phyloP scores from a whole-genome alignment of 1,139 yeast species.

The Diutina pseudorugosa region DNA sequence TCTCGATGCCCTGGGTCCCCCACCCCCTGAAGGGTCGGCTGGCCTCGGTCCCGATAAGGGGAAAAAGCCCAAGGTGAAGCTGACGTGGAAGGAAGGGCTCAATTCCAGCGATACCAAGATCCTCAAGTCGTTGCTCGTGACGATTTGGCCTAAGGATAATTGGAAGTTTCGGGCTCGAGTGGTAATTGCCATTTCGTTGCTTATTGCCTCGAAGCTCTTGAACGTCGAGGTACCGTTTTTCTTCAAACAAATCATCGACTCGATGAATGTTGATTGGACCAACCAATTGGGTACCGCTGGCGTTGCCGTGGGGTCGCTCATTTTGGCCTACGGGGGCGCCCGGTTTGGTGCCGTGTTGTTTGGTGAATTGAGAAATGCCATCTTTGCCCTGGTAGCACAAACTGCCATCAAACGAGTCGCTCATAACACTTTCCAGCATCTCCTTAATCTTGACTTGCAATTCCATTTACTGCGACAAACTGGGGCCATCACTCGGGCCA shows the following conservation, averaged over 20 bases:
- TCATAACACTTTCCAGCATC: conserved; percentile 70
- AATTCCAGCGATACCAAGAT: conserved; percentile 16
- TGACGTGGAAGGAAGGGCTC: not conserved
- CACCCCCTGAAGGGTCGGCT: not conserved
- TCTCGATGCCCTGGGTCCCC: conserved; percentile 2
- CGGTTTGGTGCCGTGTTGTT: conserved; percentile 88
- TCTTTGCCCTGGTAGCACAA: conserved; percentile 93
- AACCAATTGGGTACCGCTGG: conserved; percentile 46
- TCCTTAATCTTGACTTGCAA: conserved; percentile 73
- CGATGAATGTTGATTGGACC: conserved; percentile 87
- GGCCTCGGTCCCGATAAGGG: not conserved
- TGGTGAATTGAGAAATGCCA: conserved; percentile 90
- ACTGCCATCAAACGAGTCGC: conserved; percentile 90
- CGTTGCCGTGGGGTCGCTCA: conserved; percentile 57
- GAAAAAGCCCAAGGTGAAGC: not conserved
- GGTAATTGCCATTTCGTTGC: conserved; percentile 54
- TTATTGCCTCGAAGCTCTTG: conserved; percentile 69
- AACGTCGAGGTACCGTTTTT: conserved; percentile 95
- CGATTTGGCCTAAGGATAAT: conserved; percentile 85
- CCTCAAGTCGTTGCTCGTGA: conserved; percentile 49
- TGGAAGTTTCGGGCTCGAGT: conserved; percentile 65
- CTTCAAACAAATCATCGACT: conserved; percentile 80
- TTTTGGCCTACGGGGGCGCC: conserved; percentile 86
- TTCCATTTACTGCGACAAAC: conserved; percentile 90
- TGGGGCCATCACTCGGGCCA: conserved; percentile 92